Evolutionary conservation across 441 rosid species (phyloP).

Genomic region (Populus trichocarpa): DNA sequence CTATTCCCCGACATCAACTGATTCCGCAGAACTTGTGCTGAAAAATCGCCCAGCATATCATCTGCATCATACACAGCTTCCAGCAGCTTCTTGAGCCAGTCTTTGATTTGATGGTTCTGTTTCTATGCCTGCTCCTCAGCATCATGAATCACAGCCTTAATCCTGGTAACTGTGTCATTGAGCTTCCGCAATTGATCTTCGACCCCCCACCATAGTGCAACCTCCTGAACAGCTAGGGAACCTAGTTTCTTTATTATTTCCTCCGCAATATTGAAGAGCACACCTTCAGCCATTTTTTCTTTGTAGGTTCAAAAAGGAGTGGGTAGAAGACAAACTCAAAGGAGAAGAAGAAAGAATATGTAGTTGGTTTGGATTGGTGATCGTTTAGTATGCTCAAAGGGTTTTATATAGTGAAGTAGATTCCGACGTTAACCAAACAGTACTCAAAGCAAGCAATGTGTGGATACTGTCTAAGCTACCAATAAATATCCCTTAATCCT

Average conservation of each 20-base stretch:
- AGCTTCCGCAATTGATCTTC: constrained; percentile 6
- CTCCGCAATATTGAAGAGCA: constrained; percentile 2
- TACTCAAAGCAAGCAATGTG: too few species aligned
- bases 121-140: constrained; percentile 5
- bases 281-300: constrained; percentile 19
- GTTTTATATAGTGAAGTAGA: too few species aligned
- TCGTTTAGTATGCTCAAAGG: too few species aligned
- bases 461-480: too few species aligned
- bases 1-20: not conserved
- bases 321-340: too few species aligned
- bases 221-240: not conserved
- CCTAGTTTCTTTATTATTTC: not conserved
- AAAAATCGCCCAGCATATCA: constrained; percentile 23
- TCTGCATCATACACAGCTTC: constrained; percentile 23
- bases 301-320: too few species aligned
- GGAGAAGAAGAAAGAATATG: too few species aligned
- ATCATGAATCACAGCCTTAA: constrained; percentile 17
- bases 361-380: too few species aligned
- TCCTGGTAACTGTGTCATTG: not conserved
- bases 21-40: not conserved
- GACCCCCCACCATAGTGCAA: not conserved
- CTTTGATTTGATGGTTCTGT: not conserved
- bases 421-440: too few species aligned
- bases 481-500: too few species aligned
- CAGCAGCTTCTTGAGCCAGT: constrained; percentile 14